Conservation (phyloP, 805 yeast genomes). For the Yamadazyma akitaensis region DNA sequence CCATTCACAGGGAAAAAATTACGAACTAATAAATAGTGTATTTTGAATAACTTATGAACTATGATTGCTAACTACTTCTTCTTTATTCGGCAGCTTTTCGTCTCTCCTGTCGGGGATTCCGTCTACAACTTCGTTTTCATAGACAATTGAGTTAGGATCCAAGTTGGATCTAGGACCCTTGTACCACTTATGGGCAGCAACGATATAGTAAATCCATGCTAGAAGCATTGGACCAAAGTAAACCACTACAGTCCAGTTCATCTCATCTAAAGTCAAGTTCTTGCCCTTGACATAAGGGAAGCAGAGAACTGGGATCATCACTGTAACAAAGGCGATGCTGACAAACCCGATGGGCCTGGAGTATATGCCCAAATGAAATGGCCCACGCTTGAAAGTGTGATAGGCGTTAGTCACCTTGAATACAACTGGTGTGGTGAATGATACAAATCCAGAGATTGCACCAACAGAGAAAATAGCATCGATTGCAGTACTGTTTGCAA, state of each 20-base stretch:
- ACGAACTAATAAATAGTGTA: no score
- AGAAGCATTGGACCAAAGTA: slow-evolving; percentile 57
- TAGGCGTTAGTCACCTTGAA: slow-evolving; percentile 55
- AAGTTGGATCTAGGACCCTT: slow-evolving; percentile 57
- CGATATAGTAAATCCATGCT: slow-evolving; percentile 47
- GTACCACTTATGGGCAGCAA: slow-evolving; percentile 58
- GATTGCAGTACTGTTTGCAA: slow-evolving; percentile 64
- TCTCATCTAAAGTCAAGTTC: slow-evolving; percentile 36
- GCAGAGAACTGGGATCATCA: slow-evolving; percentile 60
- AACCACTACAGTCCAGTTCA: slow-evolving; percentile 67
- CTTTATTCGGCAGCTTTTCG: neutral
- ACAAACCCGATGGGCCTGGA: slow-evolving; percentile 47
- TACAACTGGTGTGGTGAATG: slow-evolving; percentile 62
- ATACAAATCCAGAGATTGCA: slow-evolving; percentile 64
- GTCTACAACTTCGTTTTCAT: slow-evolving; percentile 16
- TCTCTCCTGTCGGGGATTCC: slow-evolving; percentile 7
- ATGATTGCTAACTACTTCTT: slow-evolving; percentile 1
- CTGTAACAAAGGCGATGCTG: slow-evolving; percentile 47
- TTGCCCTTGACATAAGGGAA: slow-evolving; percentile 45
- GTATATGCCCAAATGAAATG: slow-evolving; percentile 59
- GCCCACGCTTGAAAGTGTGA: slow-evolving; percentile 56
- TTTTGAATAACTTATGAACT: no score
- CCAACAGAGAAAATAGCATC: slow-evolving; percentile 73
- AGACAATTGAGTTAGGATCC: slow-evolving; percentile 30
- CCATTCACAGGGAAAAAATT: no score